Percentiles rank a stretch among this genome's conserved stretches.
phyloP scores from a whole-genome alignment of 768 basidiomycete species.

The Tricholoma hemisulphureum region DNA sequence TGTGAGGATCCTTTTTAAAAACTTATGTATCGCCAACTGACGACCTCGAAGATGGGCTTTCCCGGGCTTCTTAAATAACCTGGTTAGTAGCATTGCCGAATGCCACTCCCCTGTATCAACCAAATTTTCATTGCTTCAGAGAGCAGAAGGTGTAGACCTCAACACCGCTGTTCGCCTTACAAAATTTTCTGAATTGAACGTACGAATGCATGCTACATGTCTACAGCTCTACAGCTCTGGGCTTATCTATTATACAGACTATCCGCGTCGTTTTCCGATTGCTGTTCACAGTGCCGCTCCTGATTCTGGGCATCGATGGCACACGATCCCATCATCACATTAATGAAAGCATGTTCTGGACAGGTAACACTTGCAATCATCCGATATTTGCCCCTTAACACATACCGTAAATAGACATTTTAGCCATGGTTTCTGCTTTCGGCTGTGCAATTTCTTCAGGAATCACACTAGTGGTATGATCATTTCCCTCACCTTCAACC shows the following conservation, averaged over 20 bases:
- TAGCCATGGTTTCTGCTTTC: constrained; percentile 55
- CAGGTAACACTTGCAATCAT: constrained; percentile 36
- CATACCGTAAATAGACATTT: constrained; percentile 45
- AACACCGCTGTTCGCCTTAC: constrained; percentile 68
- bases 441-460: constrained; percentile 68
- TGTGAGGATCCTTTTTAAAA: constrained; percentile 40
- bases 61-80: constrained; percentile 57
- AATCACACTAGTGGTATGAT: constrained; percentile 67
- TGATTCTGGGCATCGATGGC: constrained; percentile 71
- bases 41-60: constrained; percentile 54
- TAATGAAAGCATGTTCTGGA: constrained; percentile 58
- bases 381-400: not conserved
- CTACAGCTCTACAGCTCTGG: not conserved
- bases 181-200: constrained; percentile 82
- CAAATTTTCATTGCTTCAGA: constrained; percentile 36
- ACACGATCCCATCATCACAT: constrained; percentile 57
- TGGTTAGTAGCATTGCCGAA: constrained; percentile 43
- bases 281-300: constrained; percentile 62
- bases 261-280: constrained; percentile 75
- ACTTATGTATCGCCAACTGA: constrained; percentile 9
- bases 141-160: constrained; percentile 59
- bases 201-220: constrained; percentile 31
- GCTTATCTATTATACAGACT: constrained; percentile 37
- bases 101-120: not conserved
- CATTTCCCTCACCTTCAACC: not conserved